These are phyloP conservation scores for Myxozyma mucilagina DNA, from an alignment of 805 yeast genomes.

Conservation along the genomic window DNA sequence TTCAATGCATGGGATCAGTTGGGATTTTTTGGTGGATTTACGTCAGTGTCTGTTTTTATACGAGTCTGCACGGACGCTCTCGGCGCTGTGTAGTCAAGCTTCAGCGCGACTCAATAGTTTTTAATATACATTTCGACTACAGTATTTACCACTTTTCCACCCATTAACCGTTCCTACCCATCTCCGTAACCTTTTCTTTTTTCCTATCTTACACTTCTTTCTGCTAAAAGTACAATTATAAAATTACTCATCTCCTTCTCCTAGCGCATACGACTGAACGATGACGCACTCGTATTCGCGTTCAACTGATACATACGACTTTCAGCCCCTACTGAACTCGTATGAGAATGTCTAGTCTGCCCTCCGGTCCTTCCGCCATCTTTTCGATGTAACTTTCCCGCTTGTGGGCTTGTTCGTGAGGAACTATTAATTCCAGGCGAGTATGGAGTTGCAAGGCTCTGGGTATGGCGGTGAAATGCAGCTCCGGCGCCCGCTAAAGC, in stretches of 20 bases:
- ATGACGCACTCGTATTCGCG: not conserved
- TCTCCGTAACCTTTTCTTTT: not conserved
- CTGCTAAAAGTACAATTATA: not conserved
- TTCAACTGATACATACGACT: not conserved
- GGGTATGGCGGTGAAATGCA: constrained; percentile 9
- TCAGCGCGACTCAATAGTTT: too few relatives aligned
- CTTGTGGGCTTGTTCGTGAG: not conserved
- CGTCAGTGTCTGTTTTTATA: too few relatives aligned
- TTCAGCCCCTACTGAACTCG: not conserved
- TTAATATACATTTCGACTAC: too few relatives aligned
- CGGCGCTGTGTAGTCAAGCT: too few relatives aligned
- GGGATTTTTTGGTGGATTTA: too few relatives aligned
- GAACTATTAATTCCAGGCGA: not conserved
- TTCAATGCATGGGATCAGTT: too few relatives aligned
- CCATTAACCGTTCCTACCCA: not conserved
- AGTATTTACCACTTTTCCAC: too few relatives aligned
- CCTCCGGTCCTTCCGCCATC: not conserved
- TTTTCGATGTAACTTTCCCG: constrained; percentile 4
- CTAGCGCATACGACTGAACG: not conserved
- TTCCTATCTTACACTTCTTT: too few relatives aligned
- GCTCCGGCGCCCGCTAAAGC: constrained; percentile 10
- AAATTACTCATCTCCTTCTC: not conserved
- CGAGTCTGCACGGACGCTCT: too few relatives aligned
- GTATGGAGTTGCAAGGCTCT: not conserved
- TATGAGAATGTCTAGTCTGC: not conserved